Base-by-base conservation (phyloP, 371 early-diverging fungal genomes). In the Mortierella polycephala region DNA sequence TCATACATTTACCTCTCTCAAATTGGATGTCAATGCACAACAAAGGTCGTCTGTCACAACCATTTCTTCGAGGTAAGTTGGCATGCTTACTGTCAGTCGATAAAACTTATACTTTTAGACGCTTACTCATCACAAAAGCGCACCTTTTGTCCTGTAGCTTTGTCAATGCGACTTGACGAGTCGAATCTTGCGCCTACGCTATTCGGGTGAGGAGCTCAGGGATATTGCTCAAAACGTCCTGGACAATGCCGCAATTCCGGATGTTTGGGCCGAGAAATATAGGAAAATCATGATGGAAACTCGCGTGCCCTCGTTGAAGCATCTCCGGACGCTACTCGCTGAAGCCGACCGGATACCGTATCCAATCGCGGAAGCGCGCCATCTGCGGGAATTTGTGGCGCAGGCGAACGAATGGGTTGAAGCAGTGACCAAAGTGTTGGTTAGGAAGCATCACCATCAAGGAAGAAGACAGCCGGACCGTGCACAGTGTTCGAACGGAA, bases 1-100 rank as follows among this genome's bases (percentile, higher is more conserved):
- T 80, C 86, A 16, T 96, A 88, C 67, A 85, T 90, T 37, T 92
- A 90, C 70, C 75, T 93, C 9, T 94, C 94, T 0, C 87, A 85
- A 7, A 79, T 95, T 13, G 71, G 83, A 12, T 94, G 94, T 65
- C 72, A 71, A 50, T 93, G 95, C 81, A 86, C 86, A 7, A 72
- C 83, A 18, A 88, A 85, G 57, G 87, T 91, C 13, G 77, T 83
- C 14, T 94, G 94, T 55, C 70, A 87, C 1, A 85, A 85, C 5
- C 94, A 94, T 69, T 76, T 83, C 12, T 64, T 74, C 6, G 87
- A 89, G 61, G 77, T 71, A 63, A 61, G 62, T 10, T 7, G n/a
- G 16, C 12, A 60, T 18, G 0, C 16, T 50, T 10, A 40, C 30
- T 16, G 55, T 37, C 1, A 18, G 18, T 57, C 49, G 42, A 14